A percentile compares a stretch with the other conserved stretches of the same genome.
Conservation (phyloP, 495 filamentous ascomycete species). For the Penicillium silybi region DNA sequence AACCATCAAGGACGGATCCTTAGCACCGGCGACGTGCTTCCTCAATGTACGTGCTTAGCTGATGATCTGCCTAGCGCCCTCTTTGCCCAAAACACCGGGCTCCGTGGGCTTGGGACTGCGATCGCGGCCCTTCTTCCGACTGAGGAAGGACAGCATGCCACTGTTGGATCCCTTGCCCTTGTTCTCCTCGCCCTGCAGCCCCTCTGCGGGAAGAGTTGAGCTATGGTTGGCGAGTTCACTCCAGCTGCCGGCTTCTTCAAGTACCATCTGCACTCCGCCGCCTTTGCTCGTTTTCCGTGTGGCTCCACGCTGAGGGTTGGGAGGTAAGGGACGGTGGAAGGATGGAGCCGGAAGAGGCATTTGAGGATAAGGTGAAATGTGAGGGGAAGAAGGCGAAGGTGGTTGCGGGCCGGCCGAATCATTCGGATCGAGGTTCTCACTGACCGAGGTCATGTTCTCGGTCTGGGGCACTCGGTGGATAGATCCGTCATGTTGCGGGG, state of each 20-base stretch:
- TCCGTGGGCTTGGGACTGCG: slow-evolving; percentile 93
- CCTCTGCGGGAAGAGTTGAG: slow-evolving; percentile 69
- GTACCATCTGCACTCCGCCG: slow-evolving; percentile 85
- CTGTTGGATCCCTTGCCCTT: slow-evolving; percentile 52
- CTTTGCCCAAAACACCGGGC: slow-evolving; percentile 88
- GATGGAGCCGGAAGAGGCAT: slow-evolving; percentile 28
- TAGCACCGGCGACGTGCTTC: not conserved
- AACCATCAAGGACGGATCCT: not conserved
- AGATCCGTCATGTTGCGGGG: slow-evolving; percentile 26
- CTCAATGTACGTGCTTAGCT: slow-evolving; percentile 21
- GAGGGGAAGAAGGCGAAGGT: slow-evolving; percentile 22
- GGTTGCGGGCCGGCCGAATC: slow-evolving; percentile 22
- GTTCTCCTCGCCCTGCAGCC: slow-evolving; percentile 39
- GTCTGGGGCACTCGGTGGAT: slow-evolving; percentile 18
- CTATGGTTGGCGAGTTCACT: slow-evolving; percentile 80
- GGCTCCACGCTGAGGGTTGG: slow-evolving; percentile 28
- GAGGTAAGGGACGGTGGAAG: slow-evolving; percentile 37
- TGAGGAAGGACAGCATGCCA: slow-evolving; percentile 87
- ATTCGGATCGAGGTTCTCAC: slow-evolving; percentile 31
- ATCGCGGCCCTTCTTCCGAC: slow-evolving; percentile 82
- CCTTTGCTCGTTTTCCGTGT: slow-evolving; percentile 65
- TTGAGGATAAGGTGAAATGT: slow-evolving; percentile 22
- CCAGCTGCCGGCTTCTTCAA: slow-evolving; percentile 87
- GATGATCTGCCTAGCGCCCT: slow-evolving; percentile 70
- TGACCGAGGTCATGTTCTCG: slow-evolving; percentile 24